Base-by-base conservation (phyloP, 768 basidiomycete genomes). In the Auricularia heimuer region DNA sequence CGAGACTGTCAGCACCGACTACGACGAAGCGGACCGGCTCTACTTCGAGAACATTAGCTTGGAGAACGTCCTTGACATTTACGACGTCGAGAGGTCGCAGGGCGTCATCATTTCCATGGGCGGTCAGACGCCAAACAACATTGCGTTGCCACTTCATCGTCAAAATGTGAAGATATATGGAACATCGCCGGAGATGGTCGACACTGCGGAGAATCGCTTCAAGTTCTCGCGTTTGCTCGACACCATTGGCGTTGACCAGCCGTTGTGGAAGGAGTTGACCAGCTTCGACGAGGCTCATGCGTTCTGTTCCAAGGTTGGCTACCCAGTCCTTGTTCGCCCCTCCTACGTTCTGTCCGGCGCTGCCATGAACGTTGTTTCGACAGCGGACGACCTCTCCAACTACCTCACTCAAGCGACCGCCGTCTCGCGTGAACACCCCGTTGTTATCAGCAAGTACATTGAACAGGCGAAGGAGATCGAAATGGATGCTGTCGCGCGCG, bases 381-480 rank as follows among this genome's bases (percentile, higher is more conserved):
- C 93, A 11, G 81, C 83, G 54, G 89, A 96, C 72, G 97, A 98
- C 74, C 81, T 99, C 51, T 85, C 85, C 56, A 92, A 86, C 74
- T 99, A 98, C 75, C 83, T 99, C 65, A 90, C 89, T 1, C 95
- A 94, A 77, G 97, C 97, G 21, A 90, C 95, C 24, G 94, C 92
- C 63, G 94, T 99, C 65, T 99, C 97, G 54, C 87, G 92, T 58
- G 93, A 95, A 39, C 92, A 97, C 71, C 96, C 96, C 1, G 95
- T 98, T 68, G 96, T 99, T 70, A 98, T 98, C 76, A 90, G 92
- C 68, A 99, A 99, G 77, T 99, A 97, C 79, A 97, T 99, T 74
- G 96, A 98, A 75, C 92, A 97, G 75, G 97, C 97, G 36, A 98
- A 99, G 81, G 97, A 99, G 78, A 99, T 99, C 69, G 97, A 99